Evolutionary conservation across 805 yeast genomes (phyloP).

Genomic region (Hanseniaspora jakobsenii): DNA sequence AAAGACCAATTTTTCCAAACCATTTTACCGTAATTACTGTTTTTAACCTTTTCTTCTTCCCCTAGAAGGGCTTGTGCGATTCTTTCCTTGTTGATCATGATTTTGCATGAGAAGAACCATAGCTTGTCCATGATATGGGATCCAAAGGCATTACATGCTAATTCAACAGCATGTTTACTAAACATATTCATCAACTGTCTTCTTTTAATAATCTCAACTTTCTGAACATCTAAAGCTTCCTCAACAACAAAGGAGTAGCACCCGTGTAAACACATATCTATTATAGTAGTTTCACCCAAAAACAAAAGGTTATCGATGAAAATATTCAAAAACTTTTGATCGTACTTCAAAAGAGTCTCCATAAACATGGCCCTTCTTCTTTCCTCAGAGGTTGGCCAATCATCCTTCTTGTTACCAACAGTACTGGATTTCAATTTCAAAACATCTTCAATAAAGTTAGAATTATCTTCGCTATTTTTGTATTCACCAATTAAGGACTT

Average conservation of each 20-base stretch:
- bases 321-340: conserved; percentile 44
- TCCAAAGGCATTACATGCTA: conserved; percentile 78
- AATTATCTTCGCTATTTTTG: conserved; percentile 29
- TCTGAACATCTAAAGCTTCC: conserved; percentile 41
- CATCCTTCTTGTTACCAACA: conserved; percentile 67
- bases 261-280: conserved; percentile 76
- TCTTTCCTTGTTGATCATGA: conserved; percentile 77
- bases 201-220: conserved; percentile 42
- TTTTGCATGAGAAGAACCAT: conserved; percentile 65
- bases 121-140: conserved; percentile 79
- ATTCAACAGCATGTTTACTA: conserved; percentile 41
- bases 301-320: conserved; percentile 50
- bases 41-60: conserved; percentile 59
- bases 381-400: conserved; percentile 88
- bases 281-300: conserved; percentile 47
- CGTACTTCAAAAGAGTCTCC: conserved; percentile 61
- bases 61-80: conserved; percentile 56
- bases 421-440: conserved; percentile 57
- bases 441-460: conserved; percentile 54
- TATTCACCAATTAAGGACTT: conserved; percentile 36
- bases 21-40: conserved; percentile 71
- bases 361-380: conserved; percentile 65
- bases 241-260: conserved; percentile 86
- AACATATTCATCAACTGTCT: conserved; percentile 58
- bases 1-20: conserved; percentile 94